Base-by-base conservation (phyloP, 441 rosid species). In the Populus trichocarpa region DNA sequence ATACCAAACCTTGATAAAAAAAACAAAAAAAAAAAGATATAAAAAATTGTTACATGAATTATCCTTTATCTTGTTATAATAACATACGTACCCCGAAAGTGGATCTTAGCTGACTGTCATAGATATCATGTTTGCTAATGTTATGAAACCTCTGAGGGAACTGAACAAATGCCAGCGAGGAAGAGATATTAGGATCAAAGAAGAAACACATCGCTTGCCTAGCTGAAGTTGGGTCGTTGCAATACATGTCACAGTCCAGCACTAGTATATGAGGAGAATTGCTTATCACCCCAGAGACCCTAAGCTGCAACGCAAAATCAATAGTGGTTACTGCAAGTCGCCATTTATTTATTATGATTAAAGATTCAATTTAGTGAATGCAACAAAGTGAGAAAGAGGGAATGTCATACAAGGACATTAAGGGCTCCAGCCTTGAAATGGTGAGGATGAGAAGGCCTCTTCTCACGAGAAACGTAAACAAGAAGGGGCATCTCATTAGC, bases 381-480 rank as follows among this genome's bases (percentile, higher is more conserved):
- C 2, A 6, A 4, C 13, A 3, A 42, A 57, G 20, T 46, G 4
- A 3, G 46, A 18, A 50, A 13, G 1, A 4, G 68, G 28, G n/a
- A 13, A 50, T 0, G 10, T 46, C 66, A 5, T 85, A 88, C 86
- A 20, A 89, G 90, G 14, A 76, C 87, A 18, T 89, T 87, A n/a
- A 88, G 82, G 7, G 87, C 90, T 81, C 92, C 88, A 18, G 88
- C 90, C 78, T 86, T 90, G 79, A 85, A 90, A 78, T 87, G 64
- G 69, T 86, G 90, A 0, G 74, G 83, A 77, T 69, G 69, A 14
- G 74, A 77, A 70, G 87, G 85, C 65, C 83, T 83, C 80, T 90
- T 88, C 81, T 88, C 91, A 1, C 90, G 85, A 22, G 91, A 69
- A 71, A 90, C 86, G 16, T 87, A 87, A 1, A 83, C 86, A 2